phyloP scores from a whole-genome alignment of 1,284 basidiomycete species.

The Volvariella volvacea region DNA sequence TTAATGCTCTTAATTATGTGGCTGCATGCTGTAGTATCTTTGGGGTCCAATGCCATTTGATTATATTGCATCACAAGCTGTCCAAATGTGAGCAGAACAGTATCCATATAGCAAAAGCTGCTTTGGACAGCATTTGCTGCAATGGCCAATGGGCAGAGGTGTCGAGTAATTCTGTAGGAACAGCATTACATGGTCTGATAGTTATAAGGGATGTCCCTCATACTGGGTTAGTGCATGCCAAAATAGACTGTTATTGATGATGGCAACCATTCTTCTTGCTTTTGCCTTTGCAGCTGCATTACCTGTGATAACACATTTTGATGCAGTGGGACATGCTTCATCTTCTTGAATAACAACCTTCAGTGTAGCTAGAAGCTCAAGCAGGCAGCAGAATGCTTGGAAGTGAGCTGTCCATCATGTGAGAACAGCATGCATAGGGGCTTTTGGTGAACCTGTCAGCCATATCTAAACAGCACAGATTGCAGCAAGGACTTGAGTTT shows the following conservation, averaged over 20 bases:
- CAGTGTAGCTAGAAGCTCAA: too few species aligned
- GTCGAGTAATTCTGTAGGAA: conserved; percentile 17
- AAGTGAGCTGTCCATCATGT: too few species aligned
- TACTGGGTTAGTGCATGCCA: conserved; percentile 18
- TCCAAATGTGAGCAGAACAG: conserved; percentile 29
- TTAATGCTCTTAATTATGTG: conserved; percentile 29
- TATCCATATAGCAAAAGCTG: conserved; percentile 24
- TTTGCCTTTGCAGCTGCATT: conserved; percentile 16
- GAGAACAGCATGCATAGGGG: too few species aligned
- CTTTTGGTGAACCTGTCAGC: too few species aligned
- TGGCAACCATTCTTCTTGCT: conserved; percentile 18
- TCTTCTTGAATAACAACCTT: too few species aligned
- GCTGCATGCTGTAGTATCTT: conserved; percentile 13
- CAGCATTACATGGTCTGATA: conserved; percentile 3
- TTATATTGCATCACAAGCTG: conserved; percentile 17
- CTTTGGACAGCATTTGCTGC: conserved; percentile 31
- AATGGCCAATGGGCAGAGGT: conserved; percentile 32
- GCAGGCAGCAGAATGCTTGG: too few species aligned
- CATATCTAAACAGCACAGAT: too few species aligned
- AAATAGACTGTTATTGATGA: conserved; percentile 19
- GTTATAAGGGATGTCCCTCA: conserved; percentile 8
- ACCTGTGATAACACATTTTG: conserved; percentile 12
- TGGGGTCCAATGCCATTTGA: conserved; percentile 8
- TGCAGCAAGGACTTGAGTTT: too few species aligned
- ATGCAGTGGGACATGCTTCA: too few species aligned